These are phyloP conservation scores for Saxispiralis lemnorum DNA, from an alignment of 495 filamentous ascomycete genomes.

Conservation along the genomic window DNA sequence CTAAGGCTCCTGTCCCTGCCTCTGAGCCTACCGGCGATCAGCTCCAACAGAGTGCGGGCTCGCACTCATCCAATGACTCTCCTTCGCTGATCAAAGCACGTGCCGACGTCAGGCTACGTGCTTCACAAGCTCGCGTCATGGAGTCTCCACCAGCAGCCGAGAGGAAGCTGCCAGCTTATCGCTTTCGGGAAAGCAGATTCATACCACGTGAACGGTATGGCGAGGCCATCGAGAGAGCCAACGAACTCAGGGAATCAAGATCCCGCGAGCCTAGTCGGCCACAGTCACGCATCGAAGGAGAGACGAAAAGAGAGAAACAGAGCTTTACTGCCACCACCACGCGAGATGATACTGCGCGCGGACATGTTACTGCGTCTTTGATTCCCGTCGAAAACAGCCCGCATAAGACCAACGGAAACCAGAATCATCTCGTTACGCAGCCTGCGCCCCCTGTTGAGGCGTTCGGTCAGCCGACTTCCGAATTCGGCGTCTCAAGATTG, in stretches of 20 bases:
- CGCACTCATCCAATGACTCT: slow-evolving; percentile 9
- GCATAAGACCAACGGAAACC: too few species aligned
- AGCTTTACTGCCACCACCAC: not conserved
- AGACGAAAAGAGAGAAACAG: not conserved
- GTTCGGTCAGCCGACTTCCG: too few species aligned
- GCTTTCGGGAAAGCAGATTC: slow-evolving; percentile 19
- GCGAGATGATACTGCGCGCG: too few species aligned
- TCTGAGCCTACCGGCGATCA: slow-evolving; percentile 2
- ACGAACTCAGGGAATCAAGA: slow-evolving; percentile 7
- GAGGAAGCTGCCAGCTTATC: slow-evolving; percentile 11
- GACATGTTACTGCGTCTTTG: too few species aligned
- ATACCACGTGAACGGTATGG: slow-evolving; percentile 24
- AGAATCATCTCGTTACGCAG: too few species aligned
- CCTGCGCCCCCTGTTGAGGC: too few species aligned
- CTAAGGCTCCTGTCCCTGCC: slow-evolving; percentile 8
- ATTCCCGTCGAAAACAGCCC: too few species aligned
- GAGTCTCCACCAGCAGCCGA: too few species aligned
- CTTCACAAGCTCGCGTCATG: not conserved
- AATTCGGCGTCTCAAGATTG: not conserved
- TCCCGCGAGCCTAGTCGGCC: slow-evolving; percentile 8
- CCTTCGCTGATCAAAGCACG: slow-evolving; percentile 10
- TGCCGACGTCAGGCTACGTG: slow-evolving; percentile 9
- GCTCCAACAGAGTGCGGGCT: slow-evolving; percentile 1
- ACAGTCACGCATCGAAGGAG: not conserved
- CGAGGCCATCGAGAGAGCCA: slow-evolving; percentile 11